These are phyloP conservation scores for Thelonectria blattea DNA, from an alignment of 2,329 filamentous ascomycete genomes.

Conservation along the genomic window DNA sequence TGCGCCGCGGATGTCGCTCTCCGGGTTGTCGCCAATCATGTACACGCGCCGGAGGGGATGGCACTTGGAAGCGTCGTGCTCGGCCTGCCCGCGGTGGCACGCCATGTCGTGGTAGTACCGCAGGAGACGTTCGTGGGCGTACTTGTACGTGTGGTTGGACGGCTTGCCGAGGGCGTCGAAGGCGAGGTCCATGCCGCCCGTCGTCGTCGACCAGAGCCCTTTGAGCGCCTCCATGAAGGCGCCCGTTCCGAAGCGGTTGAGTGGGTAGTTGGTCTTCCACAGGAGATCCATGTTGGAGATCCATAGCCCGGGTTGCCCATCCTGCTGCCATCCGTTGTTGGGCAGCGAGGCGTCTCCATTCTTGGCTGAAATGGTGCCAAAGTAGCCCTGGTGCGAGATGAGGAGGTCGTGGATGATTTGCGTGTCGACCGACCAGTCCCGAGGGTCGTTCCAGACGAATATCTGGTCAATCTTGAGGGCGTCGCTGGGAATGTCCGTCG, in stretches of 20 bases:
- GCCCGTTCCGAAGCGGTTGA: conserved; percentile 89
- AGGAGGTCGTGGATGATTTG: conserved; percentile 85
- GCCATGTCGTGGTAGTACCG: conserved; percentile 45
- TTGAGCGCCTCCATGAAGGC: conserved; percentile 84
- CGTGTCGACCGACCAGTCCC: conserved; percentile 92
- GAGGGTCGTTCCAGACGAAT: conserved; percentile 93
- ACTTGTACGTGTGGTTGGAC: conserved; percentile 76
- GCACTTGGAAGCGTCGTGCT: conserved; percentile 35
- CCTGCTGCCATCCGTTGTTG: conserved; percentile 80
- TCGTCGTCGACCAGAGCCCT: conserved; percentile 79
- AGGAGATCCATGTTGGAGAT: conserved; percentile 91
- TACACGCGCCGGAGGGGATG: conserved; percentile 76
- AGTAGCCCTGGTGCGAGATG: conserved; percentile 75
- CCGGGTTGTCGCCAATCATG: conserved; percentile 92
- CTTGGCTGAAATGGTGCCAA: conserved; percentile 78
- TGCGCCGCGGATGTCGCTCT: conserved; percentile 88
- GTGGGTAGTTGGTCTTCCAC: conserved; percentile 85
- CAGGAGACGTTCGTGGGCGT: conserved; percentile 76
- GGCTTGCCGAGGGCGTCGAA: conserved; percentile 85
- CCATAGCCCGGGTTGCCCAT: conserved; percentile 80
- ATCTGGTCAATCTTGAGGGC: conserved; percentile 84
- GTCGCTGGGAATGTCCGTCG: conserved; percentile 44
- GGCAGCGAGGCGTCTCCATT: conserved; percentile 71
- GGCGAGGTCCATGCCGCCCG: conserved; percentile 64
- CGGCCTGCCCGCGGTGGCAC: conserved; percentile 20